Percentiles rank a stretch among this genome's conserved stretches.
Evolutionary conservation across 768 basidiomycete genomes (phyloP).

Genomic region (Pulveroboletus ravenelii): DNA sequence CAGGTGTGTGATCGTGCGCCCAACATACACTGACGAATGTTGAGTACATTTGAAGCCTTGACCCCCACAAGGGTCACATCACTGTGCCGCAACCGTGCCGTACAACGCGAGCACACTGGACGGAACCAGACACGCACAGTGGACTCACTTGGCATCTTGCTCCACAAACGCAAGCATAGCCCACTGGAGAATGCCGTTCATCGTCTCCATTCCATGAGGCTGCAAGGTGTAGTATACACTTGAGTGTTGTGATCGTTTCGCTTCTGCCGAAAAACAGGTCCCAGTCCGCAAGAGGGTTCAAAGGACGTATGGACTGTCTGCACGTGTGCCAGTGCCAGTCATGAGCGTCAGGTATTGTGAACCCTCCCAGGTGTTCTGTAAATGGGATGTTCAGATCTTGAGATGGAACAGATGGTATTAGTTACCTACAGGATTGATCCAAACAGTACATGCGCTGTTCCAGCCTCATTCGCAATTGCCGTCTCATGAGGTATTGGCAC

Average conservation of each 20-base stretch:
- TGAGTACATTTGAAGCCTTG: constrained; percentile 5
- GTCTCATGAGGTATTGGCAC: no score
- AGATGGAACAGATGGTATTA: neutral
- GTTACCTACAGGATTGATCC: neutral
- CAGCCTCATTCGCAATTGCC: no score
- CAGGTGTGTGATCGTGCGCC: constrained; percentile 36
- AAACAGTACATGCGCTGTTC: no score
- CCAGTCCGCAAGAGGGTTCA: constrained; percentile 42
- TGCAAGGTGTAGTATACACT: constrained; percentile 24
- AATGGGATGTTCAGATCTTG: neutral
- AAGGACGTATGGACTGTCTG: constrained; percentile 36
- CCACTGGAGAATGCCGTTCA: constrained; percentile 37
- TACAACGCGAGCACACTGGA: constrained; percentile 46
- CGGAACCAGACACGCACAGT: constrained; percentile 9
- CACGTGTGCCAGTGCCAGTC: constrained; percentile 12
- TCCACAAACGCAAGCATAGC: constrained; percentile 52
- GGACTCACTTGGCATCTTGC: constrained; percentile 9
- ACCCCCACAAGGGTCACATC: constrained; percentile 50
- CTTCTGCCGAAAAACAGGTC: constrained; percentile 28
- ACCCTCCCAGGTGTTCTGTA: constrained; percentile 52
- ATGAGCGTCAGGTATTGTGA: constrained; percentile 56
- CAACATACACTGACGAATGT: constrained; percentile 41
- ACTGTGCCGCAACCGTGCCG: constrained; percentile 46
- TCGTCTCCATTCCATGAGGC: neutral
- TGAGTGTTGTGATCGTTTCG: constrained; percentile 46